A percentile compares a stretch with the other conserved stretches of the same genome.
Evolutionary conservation across 2,329 filamentous ascomycete species (phyloP).

Genomic region (Fusarium piperis): DNA sequence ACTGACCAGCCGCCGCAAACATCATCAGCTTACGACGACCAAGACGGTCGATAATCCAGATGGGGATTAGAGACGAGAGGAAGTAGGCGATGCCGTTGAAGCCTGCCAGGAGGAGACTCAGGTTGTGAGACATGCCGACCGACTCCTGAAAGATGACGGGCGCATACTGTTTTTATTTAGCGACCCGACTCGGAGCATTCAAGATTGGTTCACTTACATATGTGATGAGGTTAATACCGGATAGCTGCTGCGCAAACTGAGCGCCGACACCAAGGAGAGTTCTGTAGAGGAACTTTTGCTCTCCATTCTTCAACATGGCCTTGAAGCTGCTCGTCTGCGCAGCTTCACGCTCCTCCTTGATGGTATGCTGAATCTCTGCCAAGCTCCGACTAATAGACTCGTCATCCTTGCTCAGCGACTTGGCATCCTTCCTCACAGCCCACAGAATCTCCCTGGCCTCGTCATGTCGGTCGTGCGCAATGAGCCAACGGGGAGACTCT

Average conservation of each 20-base stretch:
- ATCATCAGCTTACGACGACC: conserved; percentile 69
- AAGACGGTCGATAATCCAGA: conserved; percentile 52
- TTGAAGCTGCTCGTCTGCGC: conserved; percentile 46
- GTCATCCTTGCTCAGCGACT: conserved; percentile 39
- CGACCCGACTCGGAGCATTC: neutral
- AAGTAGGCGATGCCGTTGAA: conserved; percentile 57
- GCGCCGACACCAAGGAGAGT: conserved; percentile 54
- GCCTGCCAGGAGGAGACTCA: conserved; percentile 63
- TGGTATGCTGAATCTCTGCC: conserved; percentile 51
- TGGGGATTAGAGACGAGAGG: conserved; percentile 44
- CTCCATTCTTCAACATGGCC: conserved; percentile 53
- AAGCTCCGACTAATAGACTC: conserved; percentile 42
- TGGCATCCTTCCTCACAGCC: conserved; percentile 44
- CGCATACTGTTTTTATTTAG: conserved; percentile 42
- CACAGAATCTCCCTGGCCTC: conserved; percentile 51
- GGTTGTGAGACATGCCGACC: conserved; percentile 53
- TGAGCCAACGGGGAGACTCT: conserved; percentile 56
- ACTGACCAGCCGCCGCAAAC: conserved; percentile 51
- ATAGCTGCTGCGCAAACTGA: conserved; percentile 56
- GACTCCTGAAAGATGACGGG: conserved; percentile 57
- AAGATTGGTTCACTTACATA: conserved; percentile 20
- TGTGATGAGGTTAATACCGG: conserved; percentile 50
- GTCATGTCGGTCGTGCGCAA: conserved; percentile 52
- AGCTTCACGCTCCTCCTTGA: conserved; percentile 53
- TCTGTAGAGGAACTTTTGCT: conserved; percentile 52